Evolutionary conservation across 2,329 filamentous ascomycete species (phyloP).

Genomic region (Rutstroemia sp.): DNA sequence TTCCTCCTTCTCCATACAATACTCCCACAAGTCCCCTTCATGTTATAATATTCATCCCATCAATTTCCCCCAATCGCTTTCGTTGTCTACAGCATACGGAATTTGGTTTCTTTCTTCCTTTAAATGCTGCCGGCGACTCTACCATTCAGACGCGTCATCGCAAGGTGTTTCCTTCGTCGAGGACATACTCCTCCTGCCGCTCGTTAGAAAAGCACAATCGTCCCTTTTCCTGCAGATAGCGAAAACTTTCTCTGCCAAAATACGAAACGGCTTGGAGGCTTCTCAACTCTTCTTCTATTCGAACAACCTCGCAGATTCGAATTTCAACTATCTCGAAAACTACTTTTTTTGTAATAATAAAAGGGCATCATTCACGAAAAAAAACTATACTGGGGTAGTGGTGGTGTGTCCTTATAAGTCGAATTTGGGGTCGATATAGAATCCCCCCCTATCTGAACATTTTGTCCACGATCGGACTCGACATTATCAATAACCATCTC

Average conservation of each 20-base stretch:
- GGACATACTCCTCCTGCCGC: conserved; percentile 27
- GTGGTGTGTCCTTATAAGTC: too few species aligned
- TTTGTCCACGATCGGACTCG: conserved; percentile 15
- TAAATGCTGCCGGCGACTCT: conserved; percentile 13
- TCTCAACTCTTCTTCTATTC: too few species aligned
- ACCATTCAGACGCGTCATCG: conserved; percentile 23
- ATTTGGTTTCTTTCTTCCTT: conserved; percentile 2
- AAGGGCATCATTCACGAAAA: background rate
- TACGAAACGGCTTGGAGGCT: too few species aligned
- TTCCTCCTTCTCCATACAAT: background rate
- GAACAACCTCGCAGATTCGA: background rate
- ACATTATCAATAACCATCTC: conserved; percentile 11
- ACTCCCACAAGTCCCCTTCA: background rate
- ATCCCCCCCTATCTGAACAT: conserved; percentile 22
- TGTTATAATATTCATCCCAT: conserved; percentile 20
- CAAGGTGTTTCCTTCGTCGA: conserved; percentile 21
- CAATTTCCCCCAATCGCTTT: background rate
- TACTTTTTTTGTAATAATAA: background rate
- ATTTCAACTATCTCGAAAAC: background rate
- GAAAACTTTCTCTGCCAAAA: background rate
- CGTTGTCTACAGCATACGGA: conserved; percentile 16
- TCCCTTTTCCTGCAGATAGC: background rate
- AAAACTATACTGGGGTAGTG: conserved; percentile 6
- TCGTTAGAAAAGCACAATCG: conserved; percentile 21
- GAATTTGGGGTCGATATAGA: conserved; percentile 10